These are phyloP conservation scores for Penicillium silybi DNA, from an alignment of 495 filamentous ascomycete species.

Conservation along the genomic window DNA sequence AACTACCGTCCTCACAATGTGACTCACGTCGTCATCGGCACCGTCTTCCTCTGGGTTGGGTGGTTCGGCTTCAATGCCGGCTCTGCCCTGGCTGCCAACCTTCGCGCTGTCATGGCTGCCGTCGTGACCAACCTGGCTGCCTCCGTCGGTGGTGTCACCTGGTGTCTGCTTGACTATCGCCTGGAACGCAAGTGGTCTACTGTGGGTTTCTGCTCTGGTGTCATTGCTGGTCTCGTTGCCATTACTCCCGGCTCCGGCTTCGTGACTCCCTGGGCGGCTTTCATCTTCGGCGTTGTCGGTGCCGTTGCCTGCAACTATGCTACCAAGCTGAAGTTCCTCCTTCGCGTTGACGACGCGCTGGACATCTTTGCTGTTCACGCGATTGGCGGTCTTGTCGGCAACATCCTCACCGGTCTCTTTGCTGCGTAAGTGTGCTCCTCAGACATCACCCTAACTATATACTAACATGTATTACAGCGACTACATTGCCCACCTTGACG, in stretches of 20 bases:
- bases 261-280: constrained; percentile 90
- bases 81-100: constrained; percentile 81
- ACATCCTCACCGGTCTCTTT: constrained; percentile 86
- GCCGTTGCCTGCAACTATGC: constrained; percentile 89
- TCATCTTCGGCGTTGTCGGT: constrained; percentile 82
- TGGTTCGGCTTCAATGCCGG: constrained; percentile 99
- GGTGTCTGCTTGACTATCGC: constrained; percentile 92
- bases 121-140: constrained; percentile 56
- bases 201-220: constrained; percentile 94
- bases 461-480: constrained; percentile 47
- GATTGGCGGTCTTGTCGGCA: constrained; percentile 84
- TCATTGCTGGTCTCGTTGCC: constrained; percentile 85
- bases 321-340: constrained; percentile 90
- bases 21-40: constrained; percentile 93
- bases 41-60: constrained; percentile 97
- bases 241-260: constrained; percentile 91
- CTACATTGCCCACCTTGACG: constrained; percentile 88
- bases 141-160: constrained; percentile 80
- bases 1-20: constrained; percentile 99
- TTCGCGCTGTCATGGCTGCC: constrained; percentile 65
- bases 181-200: constrained; percentile 95
- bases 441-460: neutral
- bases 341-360: constrained; percentile 82
- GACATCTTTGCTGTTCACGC: constrained; percentile 94
- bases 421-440: constrained; percentile 60